Base-by-base conservation (phyloP, 441 rosid genomes). In the Mallotus japonicus region DNA sequence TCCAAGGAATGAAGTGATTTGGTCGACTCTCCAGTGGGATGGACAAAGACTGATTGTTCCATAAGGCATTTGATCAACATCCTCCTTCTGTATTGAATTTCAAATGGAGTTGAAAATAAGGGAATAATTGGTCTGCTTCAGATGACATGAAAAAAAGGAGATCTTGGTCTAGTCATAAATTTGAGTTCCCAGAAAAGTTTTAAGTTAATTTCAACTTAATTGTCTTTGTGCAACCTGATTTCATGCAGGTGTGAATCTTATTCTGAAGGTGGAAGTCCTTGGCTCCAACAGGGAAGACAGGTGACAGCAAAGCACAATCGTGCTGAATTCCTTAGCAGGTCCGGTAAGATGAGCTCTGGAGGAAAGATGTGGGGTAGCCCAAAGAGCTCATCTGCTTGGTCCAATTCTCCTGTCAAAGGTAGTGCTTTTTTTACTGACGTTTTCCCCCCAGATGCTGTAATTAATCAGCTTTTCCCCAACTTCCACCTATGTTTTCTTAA, bases 391-490 rank as follows among this genome's bases (percentile, higher is more conserved):
- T 81, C 81, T 64, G 83, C 83, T 9, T 89, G 83, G 89, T 65
- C 84, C 13, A 86, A 76, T 69, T 89, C 95, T 84, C 92, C 95
- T 64, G 86, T 80, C 32, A 87, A 78, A 80, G 93, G 93, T 92
- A 82, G 37, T 12, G 28, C 32, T 28, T 28, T 1, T 58, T 28
- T 10, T 63, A 56, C 62, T 51, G 13, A 34, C 14, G 44, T 24
- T 74, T 54, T 65, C 32, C 3, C 37, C n/a, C 56, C 20, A 6
- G 44, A 1, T 50, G 46, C 47, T 68, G 59, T 1, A 13, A 37
- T 28, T 10, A 61, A 14, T 62, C 24, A 73, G 47, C 22, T 65
- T 44, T 44, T 14, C 20, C 5, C 19, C n/a, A 20, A 20, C 20
- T 65, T 32, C 40, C 60, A 51, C 47, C 37, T 44, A 12, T 58